These are phyloP conservation scores for Pyrus communis DNA, from an alignment of 306 rosid genomes.

Conservation along the genomic window DNA sequence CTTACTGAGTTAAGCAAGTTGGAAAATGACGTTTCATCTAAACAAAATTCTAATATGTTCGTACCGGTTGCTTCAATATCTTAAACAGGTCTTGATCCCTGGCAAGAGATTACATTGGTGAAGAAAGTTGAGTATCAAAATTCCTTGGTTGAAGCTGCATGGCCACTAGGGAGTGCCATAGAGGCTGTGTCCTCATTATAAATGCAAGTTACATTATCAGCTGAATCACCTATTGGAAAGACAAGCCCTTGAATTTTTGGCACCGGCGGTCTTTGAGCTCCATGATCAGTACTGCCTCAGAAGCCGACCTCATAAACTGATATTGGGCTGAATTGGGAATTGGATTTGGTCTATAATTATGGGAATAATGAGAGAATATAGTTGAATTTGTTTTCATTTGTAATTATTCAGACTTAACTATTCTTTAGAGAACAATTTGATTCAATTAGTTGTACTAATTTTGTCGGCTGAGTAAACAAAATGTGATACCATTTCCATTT, in stretches of 20 bases:
- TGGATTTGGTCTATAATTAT: conserved; percentile 7
- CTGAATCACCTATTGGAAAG: neutral
- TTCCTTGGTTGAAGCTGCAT: conserved; percentile 92
- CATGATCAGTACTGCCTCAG: neutral
- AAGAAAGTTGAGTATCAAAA: conserved; percentile 68
- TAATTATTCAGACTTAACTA: conserved; percentile 2
- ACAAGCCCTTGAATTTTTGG: neutral
- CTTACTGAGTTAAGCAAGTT: conserved; percentile 3
- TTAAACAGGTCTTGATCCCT: conserved; percentile 70
- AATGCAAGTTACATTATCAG: neutral
- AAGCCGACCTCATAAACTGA: neutral
- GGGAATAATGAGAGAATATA: conserved; percentile 12
- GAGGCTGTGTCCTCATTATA: conserved; percentile 76
- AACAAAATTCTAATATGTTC: neutral
- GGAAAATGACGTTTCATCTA: neutral
- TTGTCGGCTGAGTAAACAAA: conserved; percentile 5
- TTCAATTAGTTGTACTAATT: conserved; percentile 15
- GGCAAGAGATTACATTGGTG: conserved; percentile 95
- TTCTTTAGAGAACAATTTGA: conserved; percentile 2
- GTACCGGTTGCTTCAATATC: conserved; percentile 14
- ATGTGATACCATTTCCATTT: conserved; percentile 30
- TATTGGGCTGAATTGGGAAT: neutral
- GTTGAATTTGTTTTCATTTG: conserved; percentile 6
- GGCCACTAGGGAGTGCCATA: conserved; percentile 98
- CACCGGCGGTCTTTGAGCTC: neutral